Conservation (phyloP, 139 green algal genomes). For the Eudorina sp. region DNA sequence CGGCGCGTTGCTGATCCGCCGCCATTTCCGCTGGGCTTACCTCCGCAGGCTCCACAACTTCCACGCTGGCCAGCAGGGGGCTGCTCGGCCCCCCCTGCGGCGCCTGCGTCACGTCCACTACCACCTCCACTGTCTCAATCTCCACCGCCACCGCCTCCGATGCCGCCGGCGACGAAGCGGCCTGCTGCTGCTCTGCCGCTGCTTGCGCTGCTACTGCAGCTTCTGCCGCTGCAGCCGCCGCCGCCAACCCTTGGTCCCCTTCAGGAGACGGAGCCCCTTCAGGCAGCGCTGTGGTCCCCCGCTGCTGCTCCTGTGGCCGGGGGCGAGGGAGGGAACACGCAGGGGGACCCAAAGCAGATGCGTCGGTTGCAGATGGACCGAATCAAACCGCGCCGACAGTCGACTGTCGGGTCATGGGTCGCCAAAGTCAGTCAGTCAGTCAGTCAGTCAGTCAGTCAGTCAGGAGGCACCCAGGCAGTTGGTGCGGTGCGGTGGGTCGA, state of each 20-base stretch:
- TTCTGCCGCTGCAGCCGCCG: background rate
- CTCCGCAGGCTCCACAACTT: background rate
- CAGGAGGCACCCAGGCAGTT: no score
- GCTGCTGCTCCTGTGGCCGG: conserved; percentile 39
- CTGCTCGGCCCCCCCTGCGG: background rate
- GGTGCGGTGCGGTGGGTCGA: no score
- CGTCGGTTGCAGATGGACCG: no score
- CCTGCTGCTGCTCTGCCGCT: background rate
- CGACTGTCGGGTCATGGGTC: no score
- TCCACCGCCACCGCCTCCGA: background rate
- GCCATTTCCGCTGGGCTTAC: background rate
- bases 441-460: no score
- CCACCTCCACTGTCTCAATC: background rate
- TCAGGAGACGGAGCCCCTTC: no score
- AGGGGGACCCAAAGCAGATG: background rate
- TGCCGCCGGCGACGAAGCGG: background rate
- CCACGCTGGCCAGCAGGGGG: background rate
- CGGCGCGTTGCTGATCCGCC: background rate
- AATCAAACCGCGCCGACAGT: no score
- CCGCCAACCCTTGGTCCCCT: no score
- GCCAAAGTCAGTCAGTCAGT: no score
- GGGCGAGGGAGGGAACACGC: background rate
- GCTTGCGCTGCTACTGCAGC: background rate
- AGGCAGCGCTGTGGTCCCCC: no score
- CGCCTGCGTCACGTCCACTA: background rate